Evolutionary conservation across 352 stramenopile genomes (phyloP), one percentile per base, ranked within the genome.

Genomic region (Phytophthora ohioensis): DNA sequence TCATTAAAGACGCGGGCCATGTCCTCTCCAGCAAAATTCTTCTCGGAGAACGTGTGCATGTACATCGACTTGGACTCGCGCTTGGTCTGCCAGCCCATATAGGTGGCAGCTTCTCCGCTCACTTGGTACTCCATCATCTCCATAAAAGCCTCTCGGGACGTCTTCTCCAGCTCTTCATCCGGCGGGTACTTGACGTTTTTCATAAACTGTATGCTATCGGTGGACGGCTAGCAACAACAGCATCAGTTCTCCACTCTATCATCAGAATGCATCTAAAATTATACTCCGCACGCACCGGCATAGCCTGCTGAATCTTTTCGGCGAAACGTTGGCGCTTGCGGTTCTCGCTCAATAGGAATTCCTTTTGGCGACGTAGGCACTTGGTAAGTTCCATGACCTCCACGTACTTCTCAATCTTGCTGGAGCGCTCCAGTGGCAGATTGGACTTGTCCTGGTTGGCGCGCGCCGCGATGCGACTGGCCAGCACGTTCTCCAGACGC

Each of bases 331-430:
- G 85, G 55, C 87, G 84, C 72, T 95, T 95, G 76, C 85, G 85
- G 70, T 95, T 95, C 60, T 95, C 87, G 36, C 81, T 93, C 32
- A 95, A 66, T n/a, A 95, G 41, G 41, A 93, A 95, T 78, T 95
- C 84, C 60, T 95, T 93, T 60, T 95, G 87, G 36, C 87, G 87
- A 34, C 87, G 87, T 56, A 95, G 72, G 76, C 87, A 95, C 73
- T 95, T 95, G 69, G 85, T 95, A 30, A 95, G 82, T 47, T 95
- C 87, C 87, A 95, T 93, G 27, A 93, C 85, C 64, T 95, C 87
- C 53, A 93, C 84, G 76, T 95, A 95, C 60, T 95, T 95, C 57
- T 95, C 87, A 53, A 94, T 94, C 66, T 93, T 93, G 64, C 75
- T 88, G 49, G 85, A 92, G 46, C 87, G 87, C 76, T 94, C 87